Evolutionary conservation across 805 yeast species (phyloP), one percentile per base, ranked within the genome.

Genomic region (Candida sithepensis): DNA sequence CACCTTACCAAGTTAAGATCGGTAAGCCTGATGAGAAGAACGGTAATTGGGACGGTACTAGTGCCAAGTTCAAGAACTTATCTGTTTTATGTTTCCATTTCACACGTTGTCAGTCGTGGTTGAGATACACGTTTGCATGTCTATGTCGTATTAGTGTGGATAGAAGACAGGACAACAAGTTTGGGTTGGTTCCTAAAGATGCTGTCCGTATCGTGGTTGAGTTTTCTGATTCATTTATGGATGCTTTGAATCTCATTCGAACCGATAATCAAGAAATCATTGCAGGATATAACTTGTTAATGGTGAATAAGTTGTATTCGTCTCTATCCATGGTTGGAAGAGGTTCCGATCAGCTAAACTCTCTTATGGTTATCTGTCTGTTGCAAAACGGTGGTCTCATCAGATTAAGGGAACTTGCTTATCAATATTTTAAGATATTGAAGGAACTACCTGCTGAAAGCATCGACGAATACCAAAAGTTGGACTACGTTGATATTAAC

Each of bases 21-120:
- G 69, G 68, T 2, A 73, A 75, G 22, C 81, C 80, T 0, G 52
- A 59, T 4, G 67, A 42, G 54, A 70, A 34, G 58, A 60, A 22
- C 50, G 61, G 42, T 60, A 68, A 46, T 64, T 59, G 70, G 48
- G 74, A 73, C 32, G 74, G 73, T 37, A 75, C 79, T 0, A 72
- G 80, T 37, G 78, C 85, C 0, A 82, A 81, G 54, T 80, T 71
- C 65, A 85, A 85, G 52, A 86, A 85, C 56, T 67, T 84, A 0
- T 64, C 78, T 2, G 81, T 82, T 51, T 60, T 82, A 10, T 72
- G 89, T 45, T 72, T 71, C 50, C 70, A 82, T 34, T 62, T 71
- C 28, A 70, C 74, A 43, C 70, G 78, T 28, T 63, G 81, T 23
- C 84, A 80, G 23, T 60, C 67, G 7, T 66, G 69, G 68, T 46